phyloP scores from a whole-genome alignment of 1,284 basidiomycete genomes.

The Trichosporon sp. region DNA sequence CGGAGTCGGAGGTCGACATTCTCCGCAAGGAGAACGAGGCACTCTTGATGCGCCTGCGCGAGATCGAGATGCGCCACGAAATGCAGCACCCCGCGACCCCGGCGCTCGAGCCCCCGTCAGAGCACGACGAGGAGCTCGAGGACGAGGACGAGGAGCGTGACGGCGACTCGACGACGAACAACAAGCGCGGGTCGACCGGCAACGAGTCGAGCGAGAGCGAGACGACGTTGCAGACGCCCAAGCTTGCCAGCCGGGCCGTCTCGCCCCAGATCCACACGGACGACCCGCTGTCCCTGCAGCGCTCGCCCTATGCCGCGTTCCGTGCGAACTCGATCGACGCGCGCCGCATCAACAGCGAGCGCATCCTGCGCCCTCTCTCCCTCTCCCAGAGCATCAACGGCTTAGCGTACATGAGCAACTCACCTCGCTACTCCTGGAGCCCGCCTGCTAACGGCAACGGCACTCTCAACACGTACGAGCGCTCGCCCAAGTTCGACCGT shows the following conservation, averaged over 20 bases:
- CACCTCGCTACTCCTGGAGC: slow-evolving; percentile 41
- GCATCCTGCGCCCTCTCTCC: slow-evolving; percentile 57
- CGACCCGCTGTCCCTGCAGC: slow-evolving; percentile 85
- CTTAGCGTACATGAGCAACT: slow-evolving; percentile 59
- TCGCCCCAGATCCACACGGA: slow-evolving; percentile 26
- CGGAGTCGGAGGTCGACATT: slow-evolving; percentile 61
- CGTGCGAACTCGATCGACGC: slow-evolving; percentile 28
- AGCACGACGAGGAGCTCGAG: slow-evolving; percentile 22
- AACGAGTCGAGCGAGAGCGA: slow-evolving; percentile 26
- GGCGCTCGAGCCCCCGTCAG: slow-evolving; percentile 13
- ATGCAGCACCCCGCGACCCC: slow-evolving; percentile 10
- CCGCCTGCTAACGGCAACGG: slow-evolving; percentile 14
- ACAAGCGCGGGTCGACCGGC: slow-evolving; percentile 19
- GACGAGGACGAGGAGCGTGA: slow-evolving; percentile 10
- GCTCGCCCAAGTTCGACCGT: slow-evolving; percentile 24
- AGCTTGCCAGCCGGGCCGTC: slow-evolving; percentile 16
- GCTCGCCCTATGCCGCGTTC: slow-evolving; percentile 62
- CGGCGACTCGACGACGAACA: slow-evolving; percentile 5
- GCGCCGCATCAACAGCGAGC: slow-evolving; percentile 8
- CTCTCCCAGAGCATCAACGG: slow-evolving; percentile 93
- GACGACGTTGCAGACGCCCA: slow-evolving; percentile 19
- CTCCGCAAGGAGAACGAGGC: slow-evolving; percentile 50
- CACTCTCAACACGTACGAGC: slow-evolving; percentile 20
- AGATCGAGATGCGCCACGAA: slow-evolving; percentile 17
- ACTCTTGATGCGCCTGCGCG: slow-evolving; percentile 13